Base-by-base conservation (phyloP, 148 eudicot species). In the Silene conica region DNA sequence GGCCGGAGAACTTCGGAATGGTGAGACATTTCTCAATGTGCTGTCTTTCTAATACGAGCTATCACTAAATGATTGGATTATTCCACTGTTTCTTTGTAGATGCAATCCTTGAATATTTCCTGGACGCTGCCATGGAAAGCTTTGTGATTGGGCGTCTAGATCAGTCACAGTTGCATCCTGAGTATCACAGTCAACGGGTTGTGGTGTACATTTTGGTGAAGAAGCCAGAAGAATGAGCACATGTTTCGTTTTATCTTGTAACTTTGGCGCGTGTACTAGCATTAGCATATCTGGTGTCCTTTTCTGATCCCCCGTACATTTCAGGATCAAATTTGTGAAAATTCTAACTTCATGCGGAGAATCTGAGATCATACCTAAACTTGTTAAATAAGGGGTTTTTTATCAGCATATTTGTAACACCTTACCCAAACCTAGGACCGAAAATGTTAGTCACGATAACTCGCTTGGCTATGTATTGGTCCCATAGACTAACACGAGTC, bases 1-100 rank as follows among this genome's bases (percentile, higher is more conserved):
- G 80, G 89, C 98, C 21, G 96, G 96, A 71, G 97, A 94, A 82
- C 89, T 94, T 79, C 91, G 98, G 12, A 94, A 94, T 78, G 97
- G 98, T 93, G 82, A 74, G 74, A 54, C 9, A 12, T n/a, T 57
- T 69, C 56, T 19, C 52, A 18, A 18, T n/a, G 15, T 5, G 19
- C 41, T 66, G 18, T 64, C 21, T 11, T 67, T 7, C 15, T 23
- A 0, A 16, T 22, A 56, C 11, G 1, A 21, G 52, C 64, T 45
- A 26, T 60, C 14, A 34, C n/a, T 16, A 18, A 3, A 19, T 61
- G 20, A 19, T 63, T 19, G 34, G 31, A 28, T 28, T 28, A 28
- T 1, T 28, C 22, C 7, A 43, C 54, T 26, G 34, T 15, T 41
- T 22, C 7, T 71, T 62, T 72, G 67, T 73, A 73, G 56, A 45